Conservation (phyloP, 2,329 filamentous ascomycete genomes). For the Trichoderma afroharzianum region DNA sequence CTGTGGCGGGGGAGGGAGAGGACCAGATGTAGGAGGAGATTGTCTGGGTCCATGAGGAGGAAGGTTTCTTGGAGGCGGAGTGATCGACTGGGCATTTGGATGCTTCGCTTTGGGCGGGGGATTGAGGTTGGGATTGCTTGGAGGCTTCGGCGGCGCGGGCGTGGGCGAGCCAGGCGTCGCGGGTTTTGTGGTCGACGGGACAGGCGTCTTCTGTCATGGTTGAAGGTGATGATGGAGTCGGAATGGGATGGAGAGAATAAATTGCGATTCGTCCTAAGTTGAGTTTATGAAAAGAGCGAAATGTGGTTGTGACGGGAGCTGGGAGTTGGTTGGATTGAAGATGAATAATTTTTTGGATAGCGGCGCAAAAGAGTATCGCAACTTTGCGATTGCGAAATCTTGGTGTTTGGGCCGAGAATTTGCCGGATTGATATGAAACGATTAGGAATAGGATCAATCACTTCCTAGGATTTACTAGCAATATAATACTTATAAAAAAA, state of each 20-base stretch:
- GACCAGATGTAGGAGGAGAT: constrained; percentile 42
- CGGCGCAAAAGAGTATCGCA: background rate
- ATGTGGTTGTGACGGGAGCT: background rate
- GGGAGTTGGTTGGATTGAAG: background rate
- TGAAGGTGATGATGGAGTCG: background rate
- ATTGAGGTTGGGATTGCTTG: background rate
- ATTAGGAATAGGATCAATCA: background rate
- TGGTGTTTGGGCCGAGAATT: constrained; percentile 18
- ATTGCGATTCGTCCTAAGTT: background rate
- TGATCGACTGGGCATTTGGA: constrained; percentile 36
- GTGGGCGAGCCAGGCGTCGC: constrained; percentile 80
- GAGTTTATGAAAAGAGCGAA: background rate
- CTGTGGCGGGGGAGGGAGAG: constrained; percentile 27
- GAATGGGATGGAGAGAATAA: accelerated
- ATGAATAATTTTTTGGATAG: constrained; percentile 1
- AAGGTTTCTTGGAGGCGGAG: constrained; percentile 14
- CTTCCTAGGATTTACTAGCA: background rate
- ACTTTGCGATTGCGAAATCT: constrained; percentile 15
- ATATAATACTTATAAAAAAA: background rate
- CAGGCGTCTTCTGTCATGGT: constrained; percentile 48
- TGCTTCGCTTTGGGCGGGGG: constrained; percentile 13
- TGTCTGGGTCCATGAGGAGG: constrained; percentile 41
- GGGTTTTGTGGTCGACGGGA: constrained; percentile 86
- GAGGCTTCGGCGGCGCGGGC: constrained; percentile 50
- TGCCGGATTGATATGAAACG: background rate